Percentiles rank a stretch among this genome's conserved stretches.
Evolutionary conservation across 768 basidiomycete species (phyloP).

Genomic region (Daedaleopsis sinensis): DNA sequence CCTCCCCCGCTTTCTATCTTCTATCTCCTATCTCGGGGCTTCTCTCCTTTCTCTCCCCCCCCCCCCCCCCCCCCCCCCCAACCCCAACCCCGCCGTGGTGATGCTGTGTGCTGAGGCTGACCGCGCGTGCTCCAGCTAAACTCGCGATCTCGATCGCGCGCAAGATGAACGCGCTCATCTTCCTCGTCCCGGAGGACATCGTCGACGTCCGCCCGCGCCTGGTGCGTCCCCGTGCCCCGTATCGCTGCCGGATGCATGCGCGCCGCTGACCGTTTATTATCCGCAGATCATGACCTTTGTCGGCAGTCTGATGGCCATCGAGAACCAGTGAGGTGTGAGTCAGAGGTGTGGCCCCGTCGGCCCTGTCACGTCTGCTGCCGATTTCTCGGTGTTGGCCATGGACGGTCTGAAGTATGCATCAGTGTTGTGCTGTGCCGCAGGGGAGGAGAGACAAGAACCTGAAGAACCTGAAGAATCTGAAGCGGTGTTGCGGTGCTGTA

Average conservation of each 20-base stretch:
- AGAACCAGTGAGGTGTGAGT: constrained; percentile 11
- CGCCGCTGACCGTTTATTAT: background rate
- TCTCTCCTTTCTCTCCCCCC: too few relatives aligned
- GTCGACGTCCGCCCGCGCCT: constrained; percentile 91
- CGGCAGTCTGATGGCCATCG: constrained; percentile 76
- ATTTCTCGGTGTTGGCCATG: background rate
- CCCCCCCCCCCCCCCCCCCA: too few relatives aligned
- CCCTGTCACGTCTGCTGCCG: background rate
- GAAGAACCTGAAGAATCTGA: background rate
- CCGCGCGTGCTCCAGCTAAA: constrained; percentile 64
- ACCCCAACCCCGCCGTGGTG: too few relatives aligned
- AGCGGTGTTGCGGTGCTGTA: constrained; percentile 22
- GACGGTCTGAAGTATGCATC: background rate
- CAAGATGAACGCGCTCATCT: constrained; percentile 95
- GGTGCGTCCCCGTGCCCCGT: constrained; percentile 48
- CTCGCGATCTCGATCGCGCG: constrained; percentile 97
- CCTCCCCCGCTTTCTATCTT: too few relatives aligned
- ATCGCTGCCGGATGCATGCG: background rate
- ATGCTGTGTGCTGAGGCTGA: background rate
- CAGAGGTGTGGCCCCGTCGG: too few relatives aligned
- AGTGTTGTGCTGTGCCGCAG: constrained; percentile 4
- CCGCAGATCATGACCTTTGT: constrained; percentile 91
- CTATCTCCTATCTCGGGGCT: too few relatives aligned
- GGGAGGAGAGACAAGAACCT: background rate
- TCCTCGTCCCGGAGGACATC: constrained; percentile 96